Percentiles rank a stretch among this genome's conserved stretches.
Evolutionary conservation across 306 rosid species (phyloP).

Genomic region (Acacia acuminata): DNA sequence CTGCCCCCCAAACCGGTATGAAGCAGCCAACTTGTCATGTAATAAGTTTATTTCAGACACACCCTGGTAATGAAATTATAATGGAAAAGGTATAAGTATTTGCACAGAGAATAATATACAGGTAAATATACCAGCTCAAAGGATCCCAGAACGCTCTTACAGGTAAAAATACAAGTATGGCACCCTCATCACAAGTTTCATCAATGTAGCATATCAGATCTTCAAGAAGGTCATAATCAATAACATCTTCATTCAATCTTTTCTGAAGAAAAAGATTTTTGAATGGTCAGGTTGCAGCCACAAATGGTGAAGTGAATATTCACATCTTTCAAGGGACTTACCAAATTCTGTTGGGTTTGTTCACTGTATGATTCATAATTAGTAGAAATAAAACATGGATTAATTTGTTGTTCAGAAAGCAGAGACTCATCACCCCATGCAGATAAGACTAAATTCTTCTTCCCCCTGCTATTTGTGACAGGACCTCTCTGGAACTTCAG

Average conservation of each 20-base stretch:
- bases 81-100: constrained; percentile 4
- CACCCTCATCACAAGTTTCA: constrained; percentile 73
- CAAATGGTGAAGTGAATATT: constrained; percentile 19
- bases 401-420: constrained; percentile 67
- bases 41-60: constrained; percentile 74
- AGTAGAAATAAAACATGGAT: constrained; percentile 67
- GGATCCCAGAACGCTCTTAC: constrained; percentile 51
- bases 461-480: constrained; percentile 73
- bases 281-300: constrained; percentile 31
- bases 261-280: constrained; percentile 44
- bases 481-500: constrained; percentile 59
- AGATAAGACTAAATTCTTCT: constrained; percentile 85
- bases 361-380: constrained; percentile 69
- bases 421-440: constrained; percentile 92
- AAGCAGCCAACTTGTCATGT: constrained; percentile 72
- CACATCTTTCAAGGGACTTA: constrained; percentile 39
- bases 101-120: constrained; percentile 4
- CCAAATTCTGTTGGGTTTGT: constrained; percentile 80
- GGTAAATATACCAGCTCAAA: constrained; percentile 22
- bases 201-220: constrained; percentile 83
- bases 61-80: constrained; percentile 57
- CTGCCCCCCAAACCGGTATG: constrained; percentile 83
- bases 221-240: constrained; percentile 93
- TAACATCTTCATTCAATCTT: constrained; percentile 85
- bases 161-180: constrained; percentile 94